phyloP scores from a whole-genome alignment of 805 yeast genomes.

The Nakazawaea wyomingensis region DNA sequence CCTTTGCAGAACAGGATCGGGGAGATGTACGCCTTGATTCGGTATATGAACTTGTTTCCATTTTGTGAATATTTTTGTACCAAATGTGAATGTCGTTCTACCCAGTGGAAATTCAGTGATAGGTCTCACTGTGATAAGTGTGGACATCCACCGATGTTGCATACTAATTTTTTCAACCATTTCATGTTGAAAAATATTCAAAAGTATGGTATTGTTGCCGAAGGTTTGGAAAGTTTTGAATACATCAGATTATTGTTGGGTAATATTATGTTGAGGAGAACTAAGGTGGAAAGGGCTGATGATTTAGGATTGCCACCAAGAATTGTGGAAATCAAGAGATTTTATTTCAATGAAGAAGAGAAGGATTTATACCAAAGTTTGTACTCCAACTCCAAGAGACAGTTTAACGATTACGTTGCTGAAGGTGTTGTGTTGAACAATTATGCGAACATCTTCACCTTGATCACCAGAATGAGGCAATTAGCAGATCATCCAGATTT shows the following conservation, averaged over 20 bases:
- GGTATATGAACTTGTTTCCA: slow-evolving; percentile 81
- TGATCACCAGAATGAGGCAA: slow-evolving; percentile 96
- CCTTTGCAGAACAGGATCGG: slow-evolving; percentile 96
- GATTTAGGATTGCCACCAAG: slow-evolving; percentile 97
- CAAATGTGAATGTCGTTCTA: slow-evolving; percentile 80
- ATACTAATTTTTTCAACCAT: slow-evolving; percentile 92
- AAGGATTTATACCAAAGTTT: slow-evolving; percentile 86
- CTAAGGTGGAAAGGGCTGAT: slow-evolving; percentile 94
- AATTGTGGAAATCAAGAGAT: slow-evolving; percentile 82
- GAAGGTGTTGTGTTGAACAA: slow-evolving; percentile 95
- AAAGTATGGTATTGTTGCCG: slow-evolving; percentile 75
- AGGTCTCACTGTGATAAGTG: slow-evolving; percentile 81
- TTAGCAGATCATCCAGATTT: slow-evolving; percentile 97
- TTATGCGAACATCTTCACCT: slow-evolving; percentile 93
- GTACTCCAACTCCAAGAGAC: slow-evolving; percentile 80
- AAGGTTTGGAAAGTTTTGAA: slow-evolving; percentile 71
- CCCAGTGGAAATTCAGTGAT: slow-evolving; percentile 81
- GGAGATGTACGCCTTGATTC: slow-evolving; percentile 86
- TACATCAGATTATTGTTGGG: slow-evolving; percentile 69
- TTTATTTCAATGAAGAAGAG: slow-evolving; percentile 89
- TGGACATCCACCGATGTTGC: slow-evolving; percentile 92
- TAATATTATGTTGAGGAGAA: slow-evolving; percentile 87
- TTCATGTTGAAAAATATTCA: slow-evolving; percentile 93
- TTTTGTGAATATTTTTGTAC: slow-evolving; percentile 89
- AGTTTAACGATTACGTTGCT: slow-evolving; percentile 88